A percentile compares a stretch with the other conserved stretches of the same genome.
Evolutionary conservation across 768 basidiomycete genomes (phyloP).

Genomic region (Cystoderma amianthinum): DNA sequence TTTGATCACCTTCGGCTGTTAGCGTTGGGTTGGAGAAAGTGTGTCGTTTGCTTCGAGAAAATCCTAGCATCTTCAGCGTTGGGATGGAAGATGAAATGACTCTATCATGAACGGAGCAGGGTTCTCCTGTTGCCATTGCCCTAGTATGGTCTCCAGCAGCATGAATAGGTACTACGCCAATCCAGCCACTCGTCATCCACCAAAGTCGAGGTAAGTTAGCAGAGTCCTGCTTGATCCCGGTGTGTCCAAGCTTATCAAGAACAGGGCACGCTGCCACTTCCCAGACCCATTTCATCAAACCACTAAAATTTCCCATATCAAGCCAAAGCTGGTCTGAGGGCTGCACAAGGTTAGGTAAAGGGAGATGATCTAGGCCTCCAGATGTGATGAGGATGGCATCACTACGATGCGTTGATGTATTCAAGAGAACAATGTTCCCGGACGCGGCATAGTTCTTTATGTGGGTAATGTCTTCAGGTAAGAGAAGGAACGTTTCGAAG

Average conservation of each 20-base stretch:
- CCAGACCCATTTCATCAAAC: conserved; percentile 8
- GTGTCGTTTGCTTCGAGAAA: conserved; percentile 5
- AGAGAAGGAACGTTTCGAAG: conserved; percentile 9
- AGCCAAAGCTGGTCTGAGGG: not conserved
- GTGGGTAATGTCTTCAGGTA: conserved; percentile 1
- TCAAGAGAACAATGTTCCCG: conserved; percentile 10
- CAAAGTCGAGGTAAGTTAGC: conserved; percentile 8
- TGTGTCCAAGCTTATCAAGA: conserved; percentile 9
- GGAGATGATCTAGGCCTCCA: conserved; percentile 2
- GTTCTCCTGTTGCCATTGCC: conserved; percentile 6
- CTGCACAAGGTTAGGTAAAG: conserved; percentile 4
- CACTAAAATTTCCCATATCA: too few relatives aligned
- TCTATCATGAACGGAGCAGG: conserved; percentile 9
- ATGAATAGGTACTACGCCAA: conserved; percentile 8
- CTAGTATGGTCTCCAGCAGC: conserved; percentile 11
- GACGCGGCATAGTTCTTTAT: conserved; percentile 3
- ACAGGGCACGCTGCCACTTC: conserved; percentile 9
- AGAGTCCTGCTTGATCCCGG: not conserved
- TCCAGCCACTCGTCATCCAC: conserved; percentile 10
- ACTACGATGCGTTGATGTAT: conserved; percentile 7
- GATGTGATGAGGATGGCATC: conserved; percentile 10
- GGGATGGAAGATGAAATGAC: conserved; percentile 11
- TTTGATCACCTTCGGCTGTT: not conserved
- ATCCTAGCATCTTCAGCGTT: conserved; percentile 10
- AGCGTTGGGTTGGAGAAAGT: too few relatives aligned